Percentiles rank a stretch among this genome's conserved stretches.
These are phyloP conservation scores for Rubroshorea leprosula DNA, from an alignment of 345 rosid species.

Conservation along the genomic window DNA sequence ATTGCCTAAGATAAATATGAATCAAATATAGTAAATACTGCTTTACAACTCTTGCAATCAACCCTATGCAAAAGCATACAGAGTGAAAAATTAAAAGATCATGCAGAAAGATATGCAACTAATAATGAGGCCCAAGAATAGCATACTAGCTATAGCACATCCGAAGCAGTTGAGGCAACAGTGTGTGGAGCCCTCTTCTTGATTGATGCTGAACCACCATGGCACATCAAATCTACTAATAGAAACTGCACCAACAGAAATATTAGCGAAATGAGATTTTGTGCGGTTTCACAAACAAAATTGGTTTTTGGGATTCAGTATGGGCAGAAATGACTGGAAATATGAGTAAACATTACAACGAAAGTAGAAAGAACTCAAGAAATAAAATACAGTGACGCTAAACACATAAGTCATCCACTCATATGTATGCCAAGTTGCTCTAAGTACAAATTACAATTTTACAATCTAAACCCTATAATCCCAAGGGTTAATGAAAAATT, in stretches of 20 bases:
- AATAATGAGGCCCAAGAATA: conserved; percentile 3
- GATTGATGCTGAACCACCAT: conserved; percentile 82
- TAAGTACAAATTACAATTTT: neutral
- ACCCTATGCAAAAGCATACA: too few species aligned
- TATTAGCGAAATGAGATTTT: neutral
- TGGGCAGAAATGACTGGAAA: neutral
- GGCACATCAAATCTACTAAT: conserved; percentile 86
- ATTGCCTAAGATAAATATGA: conserved; percentile 5
- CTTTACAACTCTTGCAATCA: neutral
- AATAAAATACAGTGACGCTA: neutral
- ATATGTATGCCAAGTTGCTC: too few species aligned
- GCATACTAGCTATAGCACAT: conserved; percentile 76
- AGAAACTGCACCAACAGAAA: conserved; percentile 55
- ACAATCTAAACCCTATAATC: neutral
- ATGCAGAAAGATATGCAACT: conserved; percentile 8
- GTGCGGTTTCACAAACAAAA: neutral
- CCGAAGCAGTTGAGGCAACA: conserved; percentile 81
- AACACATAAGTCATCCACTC: too few species aligned
- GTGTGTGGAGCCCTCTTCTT: conserved; percentile 68
- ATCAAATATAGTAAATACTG: neutral
- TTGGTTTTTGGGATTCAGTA: neutral
- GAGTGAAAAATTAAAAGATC: neutral
- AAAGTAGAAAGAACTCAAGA: neutral
- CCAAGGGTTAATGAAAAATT: neutral
- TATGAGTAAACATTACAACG: neutral